Base-by-base conservation (phyloP, 305 asterid genomes). In the Coffea humblotiana region DNA sequence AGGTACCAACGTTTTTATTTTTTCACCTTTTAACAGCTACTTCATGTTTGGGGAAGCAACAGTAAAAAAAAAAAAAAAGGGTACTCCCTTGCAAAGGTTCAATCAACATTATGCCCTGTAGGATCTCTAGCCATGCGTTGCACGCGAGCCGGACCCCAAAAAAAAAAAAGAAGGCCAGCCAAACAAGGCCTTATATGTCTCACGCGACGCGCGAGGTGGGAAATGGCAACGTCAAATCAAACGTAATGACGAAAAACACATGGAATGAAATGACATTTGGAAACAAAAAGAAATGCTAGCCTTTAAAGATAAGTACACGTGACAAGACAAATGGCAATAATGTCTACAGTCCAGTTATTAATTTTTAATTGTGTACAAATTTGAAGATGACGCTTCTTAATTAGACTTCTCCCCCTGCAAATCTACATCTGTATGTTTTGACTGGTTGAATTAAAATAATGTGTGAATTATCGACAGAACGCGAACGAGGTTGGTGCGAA, bases 181-280 rank as follows among this genome's bases (percentile, higher is more conserved):
- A 13, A 7, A 32, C 32, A 32, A 32, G 32, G 1, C 32, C 32
- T 23, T 11, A 48, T 18, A 12, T 25, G 3, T 6, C 23, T 23
- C 76, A 48, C 49, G 76, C 61, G 76, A 72, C 0, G 63, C 76
- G n/a, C 76, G 76, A 49, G 75, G 61, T 32, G 32, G 32, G 1
- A 32, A 32, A 32, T 32, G 32, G 32, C 32, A 32, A 32, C 32
- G 32, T 32, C 32, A 32, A 32, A 32, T 32, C 32, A 32, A 32
- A 32, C 32, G 32, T 2, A 32, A 32, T 1, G 32, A 32, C 32
- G 32, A 32, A 1, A 32, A 32, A 32, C 32, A 32, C 32, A 1
- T 1, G 2, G 32, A 32, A 1, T 32, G 2, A 32, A 32, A 32
- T 32, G 32, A 32, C 2, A 32, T 32, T 32, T 32, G 32, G 32